Percentiles rank a stretch among this genome's conserved stretches.
Conservation (phyloP, 2,329 filamentous ascomycete species). For the Tolypocladium sp. region DNA sequence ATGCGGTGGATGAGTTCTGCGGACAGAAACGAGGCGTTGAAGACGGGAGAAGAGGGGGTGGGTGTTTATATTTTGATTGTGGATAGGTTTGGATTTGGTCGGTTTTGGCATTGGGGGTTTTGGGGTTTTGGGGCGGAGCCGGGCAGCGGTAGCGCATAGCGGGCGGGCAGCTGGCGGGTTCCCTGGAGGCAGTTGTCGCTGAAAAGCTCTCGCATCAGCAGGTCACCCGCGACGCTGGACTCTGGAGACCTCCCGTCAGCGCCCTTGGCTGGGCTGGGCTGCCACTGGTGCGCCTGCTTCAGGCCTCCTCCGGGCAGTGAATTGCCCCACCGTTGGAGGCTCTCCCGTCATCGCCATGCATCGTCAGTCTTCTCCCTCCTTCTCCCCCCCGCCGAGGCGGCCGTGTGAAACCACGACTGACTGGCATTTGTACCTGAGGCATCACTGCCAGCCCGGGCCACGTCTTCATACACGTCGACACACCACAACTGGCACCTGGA, state of each 20-base stretch:
- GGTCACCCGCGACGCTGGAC: neutral
- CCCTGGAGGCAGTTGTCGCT: neutral
- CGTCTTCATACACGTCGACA: neutral
- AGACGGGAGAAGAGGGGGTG: slow-evolving; percentile 15
- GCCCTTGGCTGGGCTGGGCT: neutral
- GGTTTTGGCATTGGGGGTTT: slow-evolving; percentile 8
- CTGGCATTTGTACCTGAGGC: neutral
- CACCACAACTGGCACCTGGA: too few relatives aligned
- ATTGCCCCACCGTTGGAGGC: neutral
- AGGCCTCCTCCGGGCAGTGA: neutral
- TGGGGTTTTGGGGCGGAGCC: slow-evolving; percentile 5
- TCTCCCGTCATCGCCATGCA: neutral
- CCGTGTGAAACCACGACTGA: neutral
- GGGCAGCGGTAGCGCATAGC: neutral
- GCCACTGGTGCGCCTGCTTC: neutral
- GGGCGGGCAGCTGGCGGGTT: neutral
- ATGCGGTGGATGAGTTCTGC: slow-evolving; percentile 12
- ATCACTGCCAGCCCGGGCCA: neutral
- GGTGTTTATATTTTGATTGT: slow-evolving; percentile 23
- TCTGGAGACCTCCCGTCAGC: neutral
- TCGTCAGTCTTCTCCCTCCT: neutral
- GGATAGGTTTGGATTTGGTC: slow-evolving; percentile 12
- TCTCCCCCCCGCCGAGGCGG: neutral
- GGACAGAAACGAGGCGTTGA: slow-evolving; percentile 11
- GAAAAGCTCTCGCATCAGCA: neutral